A percentile compares a stretch with the other conserved stretches of the same genome.
These are phyloP conservation scores for Penicillium bialowiezense DNA, from an alignment of 495 filamentous ascomycete species.

Conservation along the genomic window DNA sequence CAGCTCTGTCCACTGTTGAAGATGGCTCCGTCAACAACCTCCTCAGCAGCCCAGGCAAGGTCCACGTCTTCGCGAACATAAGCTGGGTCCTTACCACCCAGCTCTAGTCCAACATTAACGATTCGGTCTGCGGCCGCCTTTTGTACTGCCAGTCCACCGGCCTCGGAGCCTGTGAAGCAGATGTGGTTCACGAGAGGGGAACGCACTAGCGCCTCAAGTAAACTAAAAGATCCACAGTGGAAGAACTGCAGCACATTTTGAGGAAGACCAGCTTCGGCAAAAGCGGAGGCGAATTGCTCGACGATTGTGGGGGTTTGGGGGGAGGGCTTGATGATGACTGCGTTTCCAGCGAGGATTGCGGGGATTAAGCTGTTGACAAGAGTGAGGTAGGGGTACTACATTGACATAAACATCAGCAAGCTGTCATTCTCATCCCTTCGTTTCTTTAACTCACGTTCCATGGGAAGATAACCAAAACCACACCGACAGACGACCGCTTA, in stretches of 20 bases:
- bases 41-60: slow-evolving; percentile 82
- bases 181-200: slow-evolving; percentile 70
- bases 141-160: slow-evolving; percentile 81
- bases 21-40: slow-evolving; percentile 88
- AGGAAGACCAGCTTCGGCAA: slow-evolving; percentile 73
- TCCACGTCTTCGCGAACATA: slow-evolving; percentile 86
- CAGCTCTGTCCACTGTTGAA: slow-evolving; percentile 96
- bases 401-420: slow-evolving; percentile 2
- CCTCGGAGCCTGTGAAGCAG: slow-evolving; percentile 92
- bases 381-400: slow-evolving; percentile 87
- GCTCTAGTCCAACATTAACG: slow-evolving; percentile 80
- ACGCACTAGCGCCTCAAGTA: slow-evolving; percentile 70
- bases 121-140: slow-evolving; percentile 75
- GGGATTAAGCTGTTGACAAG: slow-evolving; percentile 88
- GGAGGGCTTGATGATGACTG: slow-evolving; percentile 88
- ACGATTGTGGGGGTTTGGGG: slow-evolving; percentile 90
- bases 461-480: slow-evolving; percentile 82
- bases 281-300: slow-evolving; percentile 74
- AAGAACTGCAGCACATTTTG: slow-evolving; percentile 82
- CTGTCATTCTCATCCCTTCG: neutral
- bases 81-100: slow-evolving; percentile 91
- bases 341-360: slow-evolving; percentile 80
- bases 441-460: slow-evolving; percentile 79
- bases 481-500: slow-evolving; percentile 78
- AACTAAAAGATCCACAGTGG: slow-evolving; percentile 71